Percentiles rank a stretch among this genome's conserved stretches.
Conservation (phyloP, 1,284 basidiomycete genomes). For the Chalciporus piperatoides region DNA sequence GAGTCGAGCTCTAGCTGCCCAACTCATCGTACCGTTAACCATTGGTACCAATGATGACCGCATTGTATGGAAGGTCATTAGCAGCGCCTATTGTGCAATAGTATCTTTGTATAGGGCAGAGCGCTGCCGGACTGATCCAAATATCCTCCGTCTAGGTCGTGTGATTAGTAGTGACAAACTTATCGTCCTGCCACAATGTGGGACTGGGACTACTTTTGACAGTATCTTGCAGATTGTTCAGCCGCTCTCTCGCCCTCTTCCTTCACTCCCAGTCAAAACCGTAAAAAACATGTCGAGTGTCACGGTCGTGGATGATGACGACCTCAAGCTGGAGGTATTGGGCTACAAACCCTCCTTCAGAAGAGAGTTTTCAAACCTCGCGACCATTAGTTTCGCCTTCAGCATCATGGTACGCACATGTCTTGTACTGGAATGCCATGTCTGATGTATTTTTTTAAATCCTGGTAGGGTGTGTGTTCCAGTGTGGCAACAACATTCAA, state of each 20-base stretch:
- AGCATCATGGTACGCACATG: conserved; percentile 14
- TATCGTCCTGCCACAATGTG: not conserved
- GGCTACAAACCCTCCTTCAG: conserved; percentile 76
- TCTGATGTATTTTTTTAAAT: not conserved
- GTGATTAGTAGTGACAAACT: not conserved
- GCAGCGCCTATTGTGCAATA: no score
- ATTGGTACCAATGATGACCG: no score
- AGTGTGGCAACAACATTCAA: conserved; percentile 79
- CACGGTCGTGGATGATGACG: conserved; percentile 38
- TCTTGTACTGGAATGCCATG: not conserved
- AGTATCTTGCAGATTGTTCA: not conserved
- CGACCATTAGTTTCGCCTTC: conserved; percentile 47
- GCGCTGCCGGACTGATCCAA: not conserved
- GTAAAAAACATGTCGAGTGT: not conserved
- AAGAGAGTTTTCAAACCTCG: conserved; percentile 75
- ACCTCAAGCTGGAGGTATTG: conserved; percentile 58
- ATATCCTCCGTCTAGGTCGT: not conserved
- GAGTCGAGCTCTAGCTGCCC: no score
- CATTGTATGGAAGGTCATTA: no score
- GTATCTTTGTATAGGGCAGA: no score
- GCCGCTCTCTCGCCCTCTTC: not conserved
- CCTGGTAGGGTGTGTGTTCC: conserved; percentile 61
- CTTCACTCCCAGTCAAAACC: no score
- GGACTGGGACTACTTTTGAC: not conserved
- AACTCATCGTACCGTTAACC: no score